These are phyloP conservation scores for Cardiospermum halicacabum DNA, from an alignment of 345 rosid genomes.

Conservation along the genomic window DNA sequence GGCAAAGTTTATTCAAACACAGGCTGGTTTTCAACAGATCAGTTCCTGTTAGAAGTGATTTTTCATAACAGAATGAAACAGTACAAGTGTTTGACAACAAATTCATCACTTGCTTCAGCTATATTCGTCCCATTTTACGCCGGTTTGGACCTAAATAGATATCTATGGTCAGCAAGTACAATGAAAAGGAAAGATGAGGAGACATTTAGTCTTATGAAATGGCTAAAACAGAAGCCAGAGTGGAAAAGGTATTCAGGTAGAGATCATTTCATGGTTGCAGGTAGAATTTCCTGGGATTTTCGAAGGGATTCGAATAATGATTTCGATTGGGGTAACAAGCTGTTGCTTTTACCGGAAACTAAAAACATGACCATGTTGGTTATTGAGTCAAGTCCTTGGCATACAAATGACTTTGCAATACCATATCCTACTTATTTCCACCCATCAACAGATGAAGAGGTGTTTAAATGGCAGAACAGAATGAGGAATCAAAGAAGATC, in stretches of 20 bases:
- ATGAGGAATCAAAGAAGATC: slow-evolving; percentile 44
- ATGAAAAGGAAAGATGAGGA: slow-evolving; percentile 47
- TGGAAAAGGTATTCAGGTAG: slow-evolving; percentile 63
- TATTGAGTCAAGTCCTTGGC: slow-evolving; percentile 79
- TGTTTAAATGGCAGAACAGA: slow-evolving; percentile 56
- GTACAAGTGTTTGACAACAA: slow-evolving; percentile 62
- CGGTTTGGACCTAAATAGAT: slow-evolving; percentile 67
- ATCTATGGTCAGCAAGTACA: slow-evolving; percentile 50
- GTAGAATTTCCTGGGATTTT: slow-evolving; percentile 84
- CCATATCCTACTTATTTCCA: slow-evolving; percentile 86
- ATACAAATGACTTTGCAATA: slow-evolving; percentile 60
- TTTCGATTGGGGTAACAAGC: slow-evolving; percentile 70
- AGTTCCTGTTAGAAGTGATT: slow-evolving; percentile 72
- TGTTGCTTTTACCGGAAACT: slow-evolving; percentile 61
- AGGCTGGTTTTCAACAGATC: slow-evolving; percentile 75
- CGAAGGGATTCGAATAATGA: slow-evolving; percentile 45
- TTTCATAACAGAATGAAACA: slow-evolving; percentile 78
- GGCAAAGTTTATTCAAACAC: slow-evolving; percentile 30
- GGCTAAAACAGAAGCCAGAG: slow-evolving; percentile 59
- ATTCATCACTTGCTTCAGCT: slow-evolving; percentile 66
- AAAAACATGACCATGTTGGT: slow-evolving; percentile 65
- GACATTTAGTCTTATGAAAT: slow-evolving; percentile 42
- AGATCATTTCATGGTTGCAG: slow-evolving; percentile 87
- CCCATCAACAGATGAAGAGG: slow-evolving; percentile 49
- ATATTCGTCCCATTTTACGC: slow-evolving; percentile 72